Evolutionary conservation across 176 grass and related monocot genomes (phyloP), one percentile per base, ranked within the genome.

Genomic region (Triticum urartu): DNA sequence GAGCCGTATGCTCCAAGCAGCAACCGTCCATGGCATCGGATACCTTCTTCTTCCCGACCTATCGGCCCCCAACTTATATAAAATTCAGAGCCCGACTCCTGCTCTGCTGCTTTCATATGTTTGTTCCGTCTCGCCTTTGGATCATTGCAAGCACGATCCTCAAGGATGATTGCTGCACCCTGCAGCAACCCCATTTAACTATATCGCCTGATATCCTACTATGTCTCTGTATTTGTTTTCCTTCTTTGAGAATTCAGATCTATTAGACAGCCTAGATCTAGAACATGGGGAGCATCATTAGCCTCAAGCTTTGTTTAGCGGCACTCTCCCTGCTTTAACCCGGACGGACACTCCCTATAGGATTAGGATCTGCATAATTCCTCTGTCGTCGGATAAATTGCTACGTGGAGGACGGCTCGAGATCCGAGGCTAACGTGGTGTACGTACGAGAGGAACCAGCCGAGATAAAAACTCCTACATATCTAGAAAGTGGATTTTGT

Each of bases 11-110:
- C 69, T 5, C 36, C 69, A 72, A 18, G 64, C 12, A 32, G 64
- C 12, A 32, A 66, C 80, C 2, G 68, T 17, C 85, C 59, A 8
- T 67, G 79, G 84, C 89, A 87, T 87, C 85, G 85, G 80, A 80
- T 91, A 33, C 89, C 69, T 8, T 25, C 6, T 5, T 62, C 2
- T 1, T 17, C 64, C 15, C 18, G 22, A 7, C 14, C 4, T 58
- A 25, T 18, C 13, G 64, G 9, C 3, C 3, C 4, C 14, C 39
- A 22, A 22, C 39, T 39, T 39, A 24, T 21, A 43, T 72, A 52
- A 52, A 24, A 24, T 28, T 48, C 79, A 78, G 33, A 84, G 64
- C 5, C 73, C 40, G 87, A 80, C 87, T n/a, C 58, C 58, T 60
- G 42, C 26, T 43, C 81, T 84, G 54, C 66, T 12, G 68, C 15